These are phyloP conservation scores for Leptomonas pyrrhocoris DNA, from an alignment of 208 protist genomes.

Conservation along the genomic window DNA sequence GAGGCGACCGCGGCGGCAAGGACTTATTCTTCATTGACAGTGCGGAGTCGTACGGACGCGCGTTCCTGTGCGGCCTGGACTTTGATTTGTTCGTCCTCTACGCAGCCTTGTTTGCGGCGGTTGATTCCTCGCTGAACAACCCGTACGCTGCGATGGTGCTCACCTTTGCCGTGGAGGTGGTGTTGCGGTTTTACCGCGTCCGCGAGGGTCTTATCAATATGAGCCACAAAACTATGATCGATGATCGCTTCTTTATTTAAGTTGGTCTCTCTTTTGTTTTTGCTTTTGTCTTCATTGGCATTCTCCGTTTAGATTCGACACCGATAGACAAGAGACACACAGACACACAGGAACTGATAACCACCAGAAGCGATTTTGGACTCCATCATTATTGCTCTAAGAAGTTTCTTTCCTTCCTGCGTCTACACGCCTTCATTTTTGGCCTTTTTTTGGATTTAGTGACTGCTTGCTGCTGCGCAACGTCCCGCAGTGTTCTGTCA, in stretches of 20 bases:
- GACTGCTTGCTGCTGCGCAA: too few species aligned
- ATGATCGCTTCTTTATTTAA: conserved; percentile 83
- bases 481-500: too few species aligned
- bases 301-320: neutral
- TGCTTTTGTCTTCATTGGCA: neutral
- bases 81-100: conserved; percentile 79
- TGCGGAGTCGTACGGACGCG: conserved; percentile 54
- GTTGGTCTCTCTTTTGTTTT: neutral
- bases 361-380: too few species aligned
- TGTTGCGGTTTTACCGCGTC: conserved; percentile 57
- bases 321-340: neutral
- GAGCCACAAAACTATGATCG: conserved; percentile 80
- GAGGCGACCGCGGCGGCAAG: conserved; percentile 62
- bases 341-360: neutral
- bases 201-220: conserved; percentile 71
- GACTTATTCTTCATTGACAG: conserved; percentile 89
- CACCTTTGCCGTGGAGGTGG: conserved; percentile 64
- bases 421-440: too few species aligned
- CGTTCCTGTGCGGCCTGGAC: conserved; percentile 77
- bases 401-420: too few species aligned
- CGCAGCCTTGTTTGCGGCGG: conserved; percentile 63
- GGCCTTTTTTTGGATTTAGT: too few species aligned
- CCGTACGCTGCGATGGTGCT: conserved; percentile 62
- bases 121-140: conserved; percentile 74
- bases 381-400: too few species aligned